Conservation (phyloP, 78 protist species). For the Planoprotostelium fungivorum region DNA sequence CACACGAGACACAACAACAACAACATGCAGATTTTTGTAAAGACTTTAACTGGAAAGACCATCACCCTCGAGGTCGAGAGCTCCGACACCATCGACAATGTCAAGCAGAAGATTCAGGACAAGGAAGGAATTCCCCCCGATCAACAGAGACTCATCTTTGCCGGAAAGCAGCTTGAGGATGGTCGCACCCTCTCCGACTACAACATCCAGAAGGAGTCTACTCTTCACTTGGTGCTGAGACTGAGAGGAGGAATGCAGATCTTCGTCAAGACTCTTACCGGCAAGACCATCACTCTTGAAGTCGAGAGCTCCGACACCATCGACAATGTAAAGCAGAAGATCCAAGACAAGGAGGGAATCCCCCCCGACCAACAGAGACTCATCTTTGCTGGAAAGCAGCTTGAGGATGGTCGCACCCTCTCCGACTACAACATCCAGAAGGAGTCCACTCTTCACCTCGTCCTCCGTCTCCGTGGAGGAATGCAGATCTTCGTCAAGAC, state of each 20-base stretch:
- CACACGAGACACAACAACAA: too few relatives aligned
- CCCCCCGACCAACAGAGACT: slow-evolving; percentile 99
- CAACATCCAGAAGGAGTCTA: too few relatives aligned
- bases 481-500: slow-evolving; percentile 97
- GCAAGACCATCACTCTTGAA: slow-evolving; percentile 80
- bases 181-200: too few relatives aligned
- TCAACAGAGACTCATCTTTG: too few relatives aligned
- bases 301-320: slow-evolving; percentile 96
- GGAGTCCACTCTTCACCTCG: slow-evolving; percentile 95
- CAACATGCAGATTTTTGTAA: slow-evolving; percentile 85
- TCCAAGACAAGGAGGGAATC: slow-evolving; percentile 99
- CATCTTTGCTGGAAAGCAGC: slow-evolving; percentile 98
- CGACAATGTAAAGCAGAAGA: slow-evolving; percentile 94
- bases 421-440: slow-evolving; percentile 98
- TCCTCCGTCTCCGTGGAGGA: slow-evolving; percentile 75
- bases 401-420: slow-evolving; percentile 98
- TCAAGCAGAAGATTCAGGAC: too few relatives aligned
- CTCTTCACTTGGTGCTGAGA: slow-evolving; percentile 80
- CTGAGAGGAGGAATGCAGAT: slow-evolving; percentile 77
- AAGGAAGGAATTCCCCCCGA: slow-evolving; percentile 88
- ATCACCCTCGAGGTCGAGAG: too few relatives aligned
- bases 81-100: too few relatives aligned
- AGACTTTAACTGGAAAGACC: slow-evolving; percentile 83
- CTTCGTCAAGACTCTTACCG: slow-evolving; percentile 80
- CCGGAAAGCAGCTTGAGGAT: too few relatives aligned